phyloP scores from a whole-genome alignment of 2,329 filamentous ascomycete genomes.

The Ceratocystiopsis brevicomis region DNA sequence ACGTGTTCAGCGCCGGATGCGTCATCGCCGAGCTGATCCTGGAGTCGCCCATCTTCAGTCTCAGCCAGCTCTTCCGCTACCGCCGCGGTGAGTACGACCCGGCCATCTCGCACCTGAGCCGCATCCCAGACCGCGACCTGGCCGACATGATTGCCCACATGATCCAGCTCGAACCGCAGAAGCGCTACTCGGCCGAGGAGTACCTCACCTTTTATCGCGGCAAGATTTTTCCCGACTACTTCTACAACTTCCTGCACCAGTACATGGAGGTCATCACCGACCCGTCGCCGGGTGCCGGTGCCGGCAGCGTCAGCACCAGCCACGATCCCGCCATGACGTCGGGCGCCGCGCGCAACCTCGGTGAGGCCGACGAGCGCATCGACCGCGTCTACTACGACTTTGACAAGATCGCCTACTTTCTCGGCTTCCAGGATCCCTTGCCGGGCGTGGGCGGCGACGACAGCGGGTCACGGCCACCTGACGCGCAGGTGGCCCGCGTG shows the following conservation, averaged over 20 bases:
- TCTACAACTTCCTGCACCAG: slow-evolving; percentile 92
- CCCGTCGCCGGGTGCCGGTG: slow-evolving; percentile 58
- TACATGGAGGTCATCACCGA: slow-evolving; percentile 96
- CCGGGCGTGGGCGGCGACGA: not conserved
- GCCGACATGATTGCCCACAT: slow-evolving; percentile 84
- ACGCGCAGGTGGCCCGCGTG: too few relatives aligned
- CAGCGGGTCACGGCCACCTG: too few relatives aligned
- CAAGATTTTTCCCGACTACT: slow-evolving; percentile 89
- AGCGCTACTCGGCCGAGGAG: slow-evolving; percentile 80
- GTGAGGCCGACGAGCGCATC: slow-evolving; percentile 83
- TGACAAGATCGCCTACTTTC: slow-evolving; percentile 90
- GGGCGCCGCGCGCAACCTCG: slow-evolving; percentile 49
- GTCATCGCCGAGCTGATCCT: slow-evolving; percentile 93
- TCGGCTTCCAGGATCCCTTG: slow-evolving; percentile 48
- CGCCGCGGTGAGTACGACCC: slow-evolving; percentile 85
- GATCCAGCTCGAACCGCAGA: slow-evolving; percentile 86
- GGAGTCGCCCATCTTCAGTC: slow-evolving; percentile 89
- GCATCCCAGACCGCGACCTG: slow-evolving; percentile 74
- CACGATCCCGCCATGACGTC: slow-evolving; percentile 25
- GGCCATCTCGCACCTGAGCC: slow-evolving; percentile 56
- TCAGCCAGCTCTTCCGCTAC: slow-evolving; percentile 91
- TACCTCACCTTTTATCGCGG: slow-evolving; percentile 83
- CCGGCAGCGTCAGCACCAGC: slow-evolving; percentile 19
- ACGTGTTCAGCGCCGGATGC: slow-evolving; percentile 91
- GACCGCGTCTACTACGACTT: slow-evolving; percentile 87